Percentiles rank a stretch among this genome's conserved stretches.
These are phyloP conservation scores for Beauveria medogensis DNA, from an alignment of 2,329 filamentous ascomycete genomes.

Conservation along the genomic window DNA sequence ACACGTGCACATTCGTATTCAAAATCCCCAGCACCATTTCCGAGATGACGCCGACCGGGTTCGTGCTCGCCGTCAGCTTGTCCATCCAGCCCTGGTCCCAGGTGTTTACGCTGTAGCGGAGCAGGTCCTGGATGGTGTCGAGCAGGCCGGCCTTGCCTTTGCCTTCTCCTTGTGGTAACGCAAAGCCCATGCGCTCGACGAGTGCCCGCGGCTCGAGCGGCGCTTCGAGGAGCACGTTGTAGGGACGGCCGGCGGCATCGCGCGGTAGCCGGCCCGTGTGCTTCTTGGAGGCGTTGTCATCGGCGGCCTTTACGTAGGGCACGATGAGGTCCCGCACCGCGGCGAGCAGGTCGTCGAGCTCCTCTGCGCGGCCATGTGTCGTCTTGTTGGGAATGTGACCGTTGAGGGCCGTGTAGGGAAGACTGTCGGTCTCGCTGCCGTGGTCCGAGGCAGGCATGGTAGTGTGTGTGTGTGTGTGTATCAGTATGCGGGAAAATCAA, in stretches of 20 bases:
- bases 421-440: slow-evolving; percentile 4
- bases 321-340: slow-evolving; percentile 61
- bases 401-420: background rate
- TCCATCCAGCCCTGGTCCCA: slow-evolving; percentile 96
- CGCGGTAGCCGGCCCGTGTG: slow-evolving; percentile 34
- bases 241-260: slow-evolving; percentile 28
- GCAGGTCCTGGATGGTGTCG: slow-evolving; percentile 58
- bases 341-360: slow-evolving; percentile 49
- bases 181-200: slow-evolving; percentile 45
- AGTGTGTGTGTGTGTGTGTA: background rate
- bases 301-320: slow-evolving; percentile 60
- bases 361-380: slow-evolving; percentile 5
- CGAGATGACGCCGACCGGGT: slow-evolving; percentile 80
- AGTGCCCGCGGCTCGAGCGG: slow-evolving; percentile 51
- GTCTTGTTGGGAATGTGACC: background rate
- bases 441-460: slow-evolving; percentile 8
- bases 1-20: slow-evolving; percentile 93
- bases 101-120: slow-evolving; percentile 88
- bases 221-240: slow-evolving; percentile 53
- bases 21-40: slow-evolving; percentile 78
- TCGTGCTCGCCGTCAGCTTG: slow-evolving; percentile 87
- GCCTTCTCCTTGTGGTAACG: slow-evolving; percentile 46
- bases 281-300: slow-evolving; percentile 51
- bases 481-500: background rate
- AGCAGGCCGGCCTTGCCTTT: slow-evolving; percentile 67